Base-by-base conservation (phyloP, 306 rosid species). In the Cicer bijugum region DNA sequence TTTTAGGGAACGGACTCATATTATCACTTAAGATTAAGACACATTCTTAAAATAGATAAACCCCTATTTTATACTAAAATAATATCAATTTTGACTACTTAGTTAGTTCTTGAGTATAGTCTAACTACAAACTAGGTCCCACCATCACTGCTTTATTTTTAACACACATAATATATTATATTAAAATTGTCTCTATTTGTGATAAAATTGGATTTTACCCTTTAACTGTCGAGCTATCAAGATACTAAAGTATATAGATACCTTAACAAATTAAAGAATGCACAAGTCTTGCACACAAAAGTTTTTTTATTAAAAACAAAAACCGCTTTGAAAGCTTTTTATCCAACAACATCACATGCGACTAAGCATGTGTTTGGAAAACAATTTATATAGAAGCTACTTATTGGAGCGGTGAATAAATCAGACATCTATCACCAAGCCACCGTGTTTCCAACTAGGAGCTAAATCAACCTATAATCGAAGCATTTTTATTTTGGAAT, bases 121-220 rank as follows among this genome's bases (percentile, higher is more conserved):
- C 45, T 67, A 46, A 45, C 43, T 45, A 50, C 40, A 28, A 28
- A 56, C 44, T 23, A 20, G 16, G 67, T 37, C 69, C 78, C 59
- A 60, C 60, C 48, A 45, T 72, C 46, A 72, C 3, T 1, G 10
- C 10, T 6, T 48, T 28, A 28, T 9, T 65, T 43, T 16, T 9
- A 37, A 2, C 2, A 23, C 1, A 20, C 23, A 23, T 11, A 16
- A 9, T 59, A 6, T 17, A 1, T 0, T 37, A 42, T 37, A 61
- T 63, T 63, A 45, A 2, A 11, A 14, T 23, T 46, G 59, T 74
- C 70, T 33, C 17, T 9, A 14, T 35, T 74, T 74, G 61, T 70
- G 47, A 47, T 74, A 35, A 12, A 50, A 8, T 75, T 50, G 77
- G 58, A 59, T 33, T 75, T 48, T 23, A 51, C 12, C 23, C 23